These are phyloP conservation scores for Claviceps spartinae DNA, from an alignment of 2,329 filamentous ascomycete genomes.

Conservation along the genomic window DNA sequence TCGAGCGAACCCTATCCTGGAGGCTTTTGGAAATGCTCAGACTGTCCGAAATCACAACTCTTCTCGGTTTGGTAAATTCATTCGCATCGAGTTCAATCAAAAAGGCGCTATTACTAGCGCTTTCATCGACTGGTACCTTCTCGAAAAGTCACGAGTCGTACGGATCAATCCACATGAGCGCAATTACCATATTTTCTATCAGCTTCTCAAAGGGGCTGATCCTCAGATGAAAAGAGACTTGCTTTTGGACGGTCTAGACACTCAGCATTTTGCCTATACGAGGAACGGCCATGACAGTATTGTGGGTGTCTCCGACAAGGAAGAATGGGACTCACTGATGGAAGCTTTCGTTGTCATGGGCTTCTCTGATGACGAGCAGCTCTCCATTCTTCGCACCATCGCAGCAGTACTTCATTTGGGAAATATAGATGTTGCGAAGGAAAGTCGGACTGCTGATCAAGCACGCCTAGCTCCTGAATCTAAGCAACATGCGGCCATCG, in stretches of 20 bases:
- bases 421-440: constrained; percentile 79
- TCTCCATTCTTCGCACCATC: constrained; percentile 70
- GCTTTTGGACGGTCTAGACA: constrained; percentile 57
- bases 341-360: constrained; percentile 94
- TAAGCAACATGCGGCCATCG: constrained; percentile 58
- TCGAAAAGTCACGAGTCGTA: constrained; percentile 97
- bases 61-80: constrained; percentile 96
- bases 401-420: constrained; percentile 88
- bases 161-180: constrained; percentile 75
- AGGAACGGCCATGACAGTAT: constrained; percentile 85
- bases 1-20: constrained; percentile 89
- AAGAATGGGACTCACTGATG: constrained; percentile 80
- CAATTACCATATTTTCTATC: constrained; percentile 97
- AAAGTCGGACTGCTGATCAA: constrained; percentile 83
- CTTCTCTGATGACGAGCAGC: constrained; percentile 74
- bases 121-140: constrained; percentile 95
- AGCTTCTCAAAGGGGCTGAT: constrained; percentile 77
- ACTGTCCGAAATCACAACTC: constrained; percentile 98
- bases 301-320: constrained; percentile 72
- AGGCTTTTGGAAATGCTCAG: constrained; percentile 96
- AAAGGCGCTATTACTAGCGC: constrained; percentile 85
- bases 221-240: constrained; percentile 60
- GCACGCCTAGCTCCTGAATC: constrained; percentile 68
- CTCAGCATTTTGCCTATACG: constrained; percentile 86
- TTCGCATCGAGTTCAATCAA: constrained; percentile 85